Evolutionary conservation across 805 yeast species (phyloP).

Genomic region (Zygotorulaspora danielsina): DNA sequence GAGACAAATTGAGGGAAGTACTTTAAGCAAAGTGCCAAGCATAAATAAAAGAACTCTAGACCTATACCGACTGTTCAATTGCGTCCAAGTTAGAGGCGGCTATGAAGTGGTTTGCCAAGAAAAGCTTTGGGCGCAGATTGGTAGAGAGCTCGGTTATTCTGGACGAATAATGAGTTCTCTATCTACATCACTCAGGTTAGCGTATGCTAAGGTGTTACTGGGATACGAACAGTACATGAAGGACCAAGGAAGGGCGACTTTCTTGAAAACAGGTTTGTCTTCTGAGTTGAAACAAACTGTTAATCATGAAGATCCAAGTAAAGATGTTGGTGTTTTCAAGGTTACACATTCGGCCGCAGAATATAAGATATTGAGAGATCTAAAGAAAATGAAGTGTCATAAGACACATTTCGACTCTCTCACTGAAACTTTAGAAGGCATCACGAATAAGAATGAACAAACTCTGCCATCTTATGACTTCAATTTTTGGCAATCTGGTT

Average conservation of each 20-base stretch:
- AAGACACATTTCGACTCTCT: slow-evolving; percentile 46
- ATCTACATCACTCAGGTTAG: slow-evolving; percentile 59
- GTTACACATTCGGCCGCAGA: slow-evolving; percentile 45
- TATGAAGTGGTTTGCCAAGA: slow-evolving; percentile 55
- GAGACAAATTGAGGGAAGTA: slow-evolving; percentile 12
- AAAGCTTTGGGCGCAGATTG: slow-evolving; percentile 79
- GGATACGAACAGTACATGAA: slow-evolving; percentile 27
- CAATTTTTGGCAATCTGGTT: slow-evolving; percentile 42
- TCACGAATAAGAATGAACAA: slow-evolving; percentile 34
- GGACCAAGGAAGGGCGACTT: neutral
- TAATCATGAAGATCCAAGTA: neutral
- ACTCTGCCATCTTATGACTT: slow-evolving; percentile 42
- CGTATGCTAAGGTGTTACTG: slow-evolving; percentile 47
- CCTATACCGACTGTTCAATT: slow-evolving; percentile 51
- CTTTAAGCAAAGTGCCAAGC: slow-evolving; percentile 50
- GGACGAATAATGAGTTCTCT: slow-evolving; percentile 69
- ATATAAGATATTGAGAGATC: slow-evolving; percentile 44
- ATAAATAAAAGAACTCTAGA: slow-evolving; percentile 66
- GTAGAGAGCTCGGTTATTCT: slow-evolving; percentile 72
- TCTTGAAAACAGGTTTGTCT: neutral
- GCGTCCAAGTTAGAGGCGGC: slow-evolving; percentile 66
- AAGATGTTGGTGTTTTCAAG: slow-evolving; percentile 3
- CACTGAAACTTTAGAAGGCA: slow-evolving; percentile 42
- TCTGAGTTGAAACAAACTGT: neutral
- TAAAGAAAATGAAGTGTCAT: slow-evolving; percentile 49